Evolutionary conservation across 306 rosid species (phyloP).

Genomic region (Carpinus fangiana): DNA sequence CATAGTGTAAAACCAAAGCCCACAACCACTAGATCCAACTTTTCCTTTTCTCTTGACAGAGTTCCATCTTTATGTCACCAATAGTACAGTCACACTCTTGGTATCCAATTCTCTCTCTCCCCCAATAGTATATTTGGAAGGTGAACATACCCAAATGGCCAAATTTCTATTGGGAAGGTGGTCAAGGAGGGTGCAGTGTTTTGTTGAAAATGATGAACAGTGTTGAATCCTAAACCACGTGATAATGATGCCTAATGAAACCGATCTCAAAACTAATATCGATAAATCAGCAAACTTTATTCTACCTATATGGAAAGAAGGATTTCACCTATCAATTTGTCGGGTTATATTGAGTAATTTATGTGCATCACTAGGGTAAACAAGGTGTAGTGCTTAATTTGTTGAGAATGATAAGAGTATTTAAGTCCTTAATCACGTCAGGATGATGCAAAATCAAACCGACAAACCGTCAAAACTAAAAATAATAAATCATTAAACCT

Average conservation of each 20-base stretch:
- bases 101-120: constrained; percentile 28
- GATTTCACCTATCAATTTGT: not conserved
- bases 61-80: constrained; percentile 14
- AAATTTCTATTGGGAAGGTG: not conserved
- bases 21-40: not conserved
- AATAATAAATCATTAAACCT: too few relatives aligned
- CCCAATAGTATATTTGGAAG: not conserved
- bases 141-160: not conserved
- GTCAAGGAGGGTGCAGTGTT: constrained; percentile 1
- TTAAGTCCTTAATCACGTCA: too few relatives aligned
- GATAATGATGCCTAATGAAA: constrained; percentile 39
- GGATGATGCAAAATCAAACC: not conserved
- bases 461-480: too few relatives aligned
- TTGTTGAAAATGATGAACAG: not conserved
- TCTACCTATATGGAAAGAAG: not conserved
- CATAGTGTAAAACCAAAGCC: not conserved
- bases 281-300: not conserved
- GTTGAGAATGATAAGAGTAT: too few relatives aligned
- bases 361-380: too few relatives aligned
- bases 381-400: too few relatives aligned
- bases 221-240: constrained; percentile 29
- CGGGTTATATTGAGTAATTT: not conserved
- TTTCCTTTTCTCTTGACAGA: not conserved
- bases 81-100: constrained; percentile 29
- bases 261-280: constrained; percentile 6